Percentiles rank a stretch among this genome's conserved stretches.
Evolutionary conservation across 768 basidiomycete genomes (phyloP).

Genomic region (Holtermannia corniformis): DNA sequence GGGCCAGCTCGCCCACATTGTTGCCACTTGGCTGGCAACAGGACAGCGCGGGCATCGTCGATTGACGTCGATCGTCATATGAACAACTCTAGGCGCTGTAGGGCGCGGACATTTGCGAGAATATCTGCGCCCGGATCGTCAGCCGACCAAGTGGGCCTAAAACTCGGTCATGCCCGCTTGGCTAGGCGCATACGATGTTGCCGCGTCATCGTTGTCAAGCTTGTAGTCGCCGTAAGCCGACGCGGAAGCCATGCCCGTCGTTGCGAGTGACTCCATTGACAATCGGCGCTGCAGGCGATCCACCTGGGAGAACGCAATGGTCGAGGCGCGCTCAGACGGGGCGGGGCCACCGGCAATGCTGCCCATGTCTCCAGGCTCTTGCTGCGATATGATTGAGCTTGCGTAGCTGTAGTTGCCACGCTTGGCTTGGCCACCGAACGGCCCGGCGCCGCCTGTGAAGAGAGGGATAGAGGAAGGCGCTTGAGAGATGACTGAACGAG

Average conservation of each 20-base stretch:
- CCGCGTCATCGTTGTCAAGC: constrained; percentile 36
- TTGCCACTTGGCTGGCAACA: no score
- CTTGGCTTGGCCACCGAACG: constrained; percentile 56
- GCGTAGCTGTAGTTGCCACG: constrained; percentile 64
- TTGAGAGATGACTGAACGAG: constrained; percentile 90
- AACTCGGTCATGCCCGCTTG: constrained; percentile 41
- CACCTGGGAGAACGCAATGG: constrained; percentile 79
- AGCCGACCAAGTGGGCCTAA: no score
- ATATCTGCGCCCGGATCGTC: no score
- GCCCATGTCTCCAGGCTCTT: constrained; percentile 67
- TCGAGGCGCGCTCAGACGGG: constrained; percentile 44
- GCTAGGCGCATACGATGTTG: constrained; percentile 37
- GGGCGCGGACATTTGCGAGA: no score
- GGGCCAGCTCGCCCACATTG: no score
- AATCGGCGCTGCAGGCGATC: constrained; percentile 54
- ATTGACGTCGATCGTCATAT: no score
- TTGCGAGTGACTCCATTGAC: constrained; percentile 22
- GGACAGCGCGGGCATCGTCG: no score
- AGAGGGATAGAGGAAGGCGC: constrained; percentile 65
- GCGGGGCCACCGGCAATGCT: no score
- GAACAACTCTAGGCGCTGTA: no score
- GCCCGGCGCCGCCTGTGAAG: constrained; percentile 51
- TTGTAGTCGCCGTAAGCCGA: constrained; percentile 38
- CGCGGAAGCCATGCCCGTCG: constrained; percentile 33
- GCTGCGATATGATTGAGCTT: constrained; percentile 85